phyloP scores from a whole-genome alignment of 1,139 yeast genomes.

The Kodamaea ohmeri region DNA sequence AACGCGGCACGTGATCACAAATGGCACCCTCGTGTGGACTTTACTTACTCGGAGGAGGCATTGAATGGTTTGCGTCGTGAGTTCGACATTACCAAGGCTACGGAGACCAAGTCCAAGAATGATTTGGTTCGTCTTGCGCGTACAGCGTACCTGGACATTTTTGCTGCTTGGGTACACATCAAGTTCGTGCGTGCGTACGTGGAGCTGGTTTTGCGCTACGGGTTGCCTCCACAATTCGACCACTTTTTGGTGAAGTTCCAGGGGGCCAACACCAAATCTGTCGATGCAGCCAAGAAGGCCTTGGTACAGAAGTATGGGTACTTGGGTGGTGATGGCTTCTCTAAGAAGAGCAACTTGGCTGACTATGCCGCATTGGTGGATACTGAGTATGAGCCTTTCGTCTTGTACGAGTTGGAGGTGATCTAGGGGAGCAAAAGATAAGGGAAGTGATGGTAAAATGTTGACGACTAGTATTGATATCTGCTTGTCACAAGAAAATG shows the following conservation, averaged over 20 bases:
- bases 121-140: slow-evolving; percentile 80
- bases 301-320: slow-evolving; percentile 76
- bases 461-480: no score
- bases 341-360: slow-evolving; percentile 60
- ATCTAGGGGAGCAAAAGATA: no score
- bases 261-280: slow-evolving; percentile 35
- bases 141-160: slow-evolving; percentile 83
- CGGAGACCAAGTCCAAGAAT: slow-evolving; percentile 70
- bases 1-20: slow-evolving; percentile 76
- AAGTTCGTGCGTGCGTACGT: slow-evolving; percentile 59
- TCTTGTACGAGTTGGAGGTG: slow-evolving; percentile 58
- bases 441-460: no score
- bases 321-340: slow-evolving; percentile 86
- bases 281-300: slow-evolving; percentile 63
- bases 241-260: slow-evolving; percentile 54
- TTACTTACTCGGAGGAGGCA: slow-evolving; percentile 76
- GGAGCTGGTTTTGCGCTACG: slow-evolving; percentile 83
- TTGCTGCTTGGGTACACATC: slow-evolving; percentile 85
- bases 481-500: no score
- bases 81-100: slow-evolving; percentile 67
- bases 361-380: slow-evolving; percentile 93
- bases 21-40: slow-evolving; percentile 88
- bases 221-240: slow-evolving; percentile 90
- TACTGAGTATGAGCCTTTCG: slow-evolving; percentile 94
- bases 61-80: slow-evolving; percentile 75